Percentiles rank a stretch among this genome's conserved stretches.
These are phyloP conservation scores for Gentiana dahurica DNA, from an alignment of 257 asterid species.

Conservation along the genomic window DNA sequence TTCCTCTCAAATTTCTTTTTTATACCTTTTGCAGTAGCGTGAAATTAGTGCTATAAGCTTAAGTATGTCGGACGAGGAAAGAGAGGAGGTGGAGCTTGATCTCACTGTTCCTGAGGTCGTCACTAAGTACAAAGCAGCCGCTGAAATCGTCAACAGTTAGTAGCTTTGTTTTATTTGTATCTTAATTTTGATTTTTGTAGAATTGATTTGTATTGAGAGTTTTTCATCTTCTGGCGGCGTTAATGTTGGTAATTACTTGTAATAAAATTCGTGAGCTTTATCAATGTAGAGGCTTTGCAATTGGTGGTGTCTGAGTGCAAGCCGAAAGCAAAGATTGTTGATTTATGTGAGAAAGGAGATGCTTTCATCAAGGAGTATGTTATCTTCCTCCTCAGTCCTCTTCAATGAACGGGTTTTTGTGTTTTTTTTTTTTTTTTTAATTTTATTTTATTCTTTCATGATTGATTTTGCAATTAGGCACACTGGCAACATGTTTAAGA, in stretches of 20 bases:
- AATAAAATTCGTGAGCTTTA: not conserved
- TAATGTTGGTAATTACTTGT: not conserved
- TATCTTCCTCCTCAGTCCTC: constrained; percentile 3
- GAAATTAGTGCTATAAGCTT: not conserved
- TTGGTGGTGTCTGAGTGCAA: constrained; percentile 65
- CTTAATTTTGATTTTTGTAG: not conserved
- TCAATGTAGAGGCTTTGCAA: constrained; percentile 81
- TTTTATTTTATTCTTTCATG: not conserved
- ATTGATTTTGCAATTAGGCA: constrained; percentile 32
- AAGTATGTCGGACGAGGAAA: constrained; percentile 83
- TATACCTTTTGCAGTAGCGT: too few relatives aligned
- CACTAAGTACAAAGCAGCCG: constrained; percentile 87
- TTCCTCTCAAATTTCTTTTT: too few relatives aligned
- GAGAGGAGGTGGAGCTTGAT: constrained; percentile 93
- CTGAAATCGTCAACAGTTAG: constrained; percentile 83
- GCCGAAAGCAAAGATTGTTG: constrained; percentile 72
- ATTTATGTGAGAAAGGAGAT: constrained; percentile 82
- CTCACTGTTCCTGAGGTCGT: constrained; percentile 82
- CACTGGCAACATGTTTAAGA: constrained; percentile 87
- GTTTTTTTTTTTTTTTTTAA: not conserved
- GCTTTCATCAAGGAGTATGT: constrained; percentile 63
- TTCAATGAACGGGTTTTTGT: not conserved
- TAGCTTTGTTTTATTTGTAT: not conserved
- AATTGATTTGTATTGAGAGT: not conserved
- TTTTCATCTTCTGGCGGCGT: not conserved